Percentiles rank a stretch among this genome's conserved stretches.
Conservation (phyloP, 2,329 filamentous ascomycete genomes). For the Trematosphaeria pertusa region DNA sequence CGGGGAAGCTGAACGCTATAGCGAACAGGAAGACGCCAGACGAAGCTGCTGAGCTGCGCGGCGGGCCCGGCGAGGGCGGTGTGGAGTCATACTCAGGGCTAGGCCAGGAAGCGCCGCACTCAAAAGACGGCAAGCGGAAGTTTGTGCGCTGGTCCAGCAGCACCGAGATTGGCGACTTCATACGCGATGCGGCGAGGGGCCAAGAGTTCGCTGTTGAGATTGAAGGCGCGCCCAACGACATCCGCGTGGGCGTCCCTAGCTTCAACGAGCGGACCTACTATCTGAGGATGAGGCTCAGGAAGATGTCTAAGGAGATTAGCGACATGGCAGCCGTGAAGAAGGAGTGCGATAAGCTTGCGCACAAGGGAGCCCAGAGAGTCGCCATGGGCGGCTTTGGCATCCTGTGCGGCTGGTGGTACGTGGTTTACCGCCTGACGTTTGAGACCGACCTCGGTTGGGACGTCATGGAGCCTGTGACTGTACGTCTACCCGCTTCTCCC, state of each 20-base stretch:
- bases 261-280: slow-evolving; percentile 93
- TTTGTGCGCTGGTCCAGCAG: slow-evolving; percentile 89
- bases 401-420: slow-evolving; percentile 79
- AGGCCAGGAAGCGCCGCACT: slow-evolving; percentile 63
- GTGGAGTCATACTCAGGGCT: slow-evolving; percentile 76
- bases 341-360: slow-evolving; percentile 80
- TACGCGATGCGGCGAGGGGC: slow-evolving; percentile 83
- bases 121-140: slow-evolving; percentile 57
- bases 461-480: slow-evolving; percentile 84
- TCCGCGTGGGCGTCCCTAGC: slow-evolving; percentile 81
- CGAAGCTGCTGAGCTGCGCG: slow-evolving; percentile 49
- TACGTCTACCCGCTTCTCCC: slow-evolving; percentile 31
- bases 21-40: slow-evolving; percentile 35
- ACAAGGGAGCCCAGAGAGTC: slow-evolving; percentile 77
- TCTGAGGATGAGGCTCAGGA: slow-evolving; percentile 76
- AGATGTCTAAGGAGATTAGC: slow-evolving; percentile 72
- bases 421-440: slow-evolving; percentile 74
- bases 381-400: slow-evolving; percentile 80
- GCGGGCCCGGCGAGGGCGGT: slow-evolving; percentile 61
- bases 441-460: slow-evolving; percentile 85
- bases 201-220: slow-evolving; percentile 86
- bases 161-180: slow-evolving; percentile 93
- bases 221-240: slow-evolving; percentile 71
- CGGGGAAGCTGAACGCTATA: slow-evolving; percentile 47
- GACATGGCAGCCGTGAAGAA: slow-evolving; percentile 75